Percentiles rank a stretch among this genome's conserved stretches.
phyloP scores from a whole-genome alignment of 306 rosid species.

The Cicer judaicum region DNA sequence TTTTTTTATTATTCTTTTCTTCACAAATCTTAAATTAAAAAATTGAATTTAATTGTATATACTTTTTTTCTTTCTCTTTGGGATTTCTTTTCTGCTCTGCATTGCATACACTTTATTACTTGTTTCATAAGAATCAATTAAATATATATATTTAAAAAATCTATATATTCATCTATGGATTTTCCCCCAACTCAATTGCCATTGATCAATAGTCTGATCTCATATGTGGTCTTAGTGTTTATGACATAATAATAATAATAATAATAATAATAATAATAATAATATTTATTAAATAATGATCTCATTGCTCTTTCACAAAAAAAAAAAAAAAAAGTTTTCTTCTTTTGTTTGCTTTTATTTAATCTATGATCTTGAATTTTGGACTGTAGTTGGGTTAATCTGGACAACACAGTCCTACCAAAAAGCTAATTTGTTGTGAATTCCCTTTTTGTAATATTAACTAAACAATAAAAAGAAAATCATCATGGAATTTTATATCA shows the following conservation, averaged over 20 bases:
- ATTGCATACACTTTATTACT: too few relatives aligned
- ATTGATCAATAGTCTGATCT: too few relatives aligned
- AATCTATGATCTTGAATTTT: constrained; percentile 22
- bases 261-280: too few relatives aligned
- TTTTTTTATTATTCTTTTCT: not conserved
- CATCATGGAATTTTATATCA: not conserved
- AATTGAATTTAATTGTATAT: too few relatives aligned
- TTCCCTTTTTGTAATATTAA: not conserved
- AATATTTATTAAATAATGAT: not conserved
- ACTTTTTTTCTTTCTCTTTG: too few relatives aligned
- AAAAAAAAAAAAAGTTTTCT: too few relatives aligned
- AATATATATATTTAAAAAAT: too few relatives aligned
- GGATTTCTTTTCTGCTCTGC: too few relatives aligned
- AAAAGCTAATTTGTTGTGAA: not conserved
- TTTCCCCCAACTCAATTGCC: not conserved
- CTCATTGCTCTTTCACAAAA: not conserved
- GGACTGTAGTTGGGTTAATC: not conserved
- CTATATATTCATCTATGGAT: not conserved
- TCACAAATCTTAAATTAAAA: too few relatives aligned
- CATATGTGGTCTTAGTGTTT: too few relatives aligned
- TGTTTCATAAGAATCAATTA: not conserved
- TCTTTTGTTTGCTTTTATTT: too few relatives aligned
- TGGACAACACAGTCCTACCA: not conserved
- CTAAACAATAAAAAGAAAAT: not conserved
- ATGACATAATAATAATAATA: too few relatives aligned